A percentile compares a stretch with the other conserved stretches of the same genome.
Evolutionary conservation across 2,329 filamentous ascomycete species (phyloP).

Genomic region (Alternaria gansuensis): DNA sequence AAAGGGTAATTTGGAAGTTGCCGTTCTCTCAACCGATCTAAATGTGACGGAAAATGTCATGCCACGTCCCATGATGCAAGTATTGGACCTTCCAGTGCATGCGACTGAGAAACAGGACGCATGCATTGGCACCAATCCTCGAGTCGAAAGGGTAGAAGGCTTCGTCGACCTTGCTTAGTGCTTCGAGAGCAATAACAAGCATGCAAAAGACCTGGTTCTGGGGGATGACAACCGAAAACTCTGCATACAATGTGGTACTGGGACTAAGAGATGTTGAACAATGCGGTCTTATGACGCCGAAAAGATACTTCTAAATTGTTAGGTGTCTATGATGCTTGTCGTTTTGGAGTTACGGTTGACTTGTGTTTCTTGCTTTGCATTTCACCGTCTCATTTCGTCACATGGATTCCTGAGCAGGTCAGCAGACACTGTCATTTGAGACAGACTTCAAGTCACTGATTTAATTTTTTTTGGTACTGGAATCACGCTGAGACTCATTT

Average conservation of each 20-base stretch:
- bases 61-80: background rate
- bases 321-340: background rate
- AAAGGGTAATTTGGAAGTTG: background rate
- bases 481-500: background rate
- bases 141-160: background rate
- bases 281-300: background rate
- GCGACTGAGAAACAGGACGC: background rate
- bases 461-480: background rate
- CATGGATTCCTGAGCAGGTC: background rate
- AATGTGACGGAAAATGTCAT: background rate
- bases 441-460: background rate
- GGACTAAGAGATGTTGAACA: constrained; percentile 3
- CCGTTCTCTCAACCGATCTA: background rate
- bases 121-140: background rate
- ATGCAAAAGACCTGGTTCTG: constrained; percentile 7
- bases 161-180: constrained; percentile 6
- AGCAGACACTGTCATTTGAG: background rate
- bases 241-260: constrained; percentile 6
- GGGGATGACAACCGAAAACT: background rate
- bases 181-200: background rate
- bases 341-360: background rate
- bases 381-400: background rate
- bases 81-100: background rate
- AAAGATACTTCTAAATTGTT: background rate
- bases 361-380: background rate